A percentile compares a stretch with the other conserved stretches of the same genome.
Conservation (phyloP, 2,329 filamentous ascomycete species). For the Xylaria sp. region DNA sequence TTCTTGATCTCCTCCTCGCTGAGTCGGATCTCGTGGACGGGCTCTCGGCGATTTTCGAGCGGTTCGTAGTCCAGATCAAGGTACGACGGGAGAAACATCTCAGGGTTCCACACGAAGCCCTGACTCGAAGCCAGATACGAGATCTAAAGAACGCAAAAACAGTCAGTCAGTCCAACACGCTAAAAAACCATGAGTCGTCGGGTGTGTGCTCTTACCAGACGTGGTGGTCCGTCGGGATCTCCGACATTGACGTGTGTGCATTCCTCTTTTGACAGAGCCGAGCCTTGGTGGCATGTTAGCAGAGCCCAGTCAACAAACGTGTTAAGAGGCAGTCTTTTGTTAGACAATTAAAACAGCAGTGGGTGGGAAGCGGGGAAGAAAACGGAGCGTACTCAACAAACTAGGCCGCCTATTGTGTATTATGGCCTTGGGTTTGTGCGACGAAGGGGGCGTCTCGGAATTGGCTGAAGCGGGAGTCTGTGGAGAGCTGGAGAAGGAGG, state of each 20-base stretch:
- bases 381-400: constrained; percentile 49
- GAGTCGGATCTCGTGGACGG: constrained; percentile 70
- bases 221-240: constrained; percentile 64
- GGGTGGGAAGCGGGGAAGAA: not conserved
- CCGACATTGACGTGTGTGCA: constrained; percentile 78
- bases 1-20: constrained; percentile 70
- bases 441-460: constrained; percentile 38
- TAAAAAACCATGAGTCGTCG: not conserved
- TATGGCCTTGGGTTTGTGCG: constrained; percentile 39
- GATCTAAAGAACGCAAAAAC: constrained; percentile 46
- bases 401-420: constrained; percentile 54
- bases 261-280: constrained; percentile 66
- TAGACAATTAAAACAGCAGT: constrained; percentile 6
- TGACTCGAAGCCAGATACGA: constrained; percentile 75
- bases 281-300: constrained; percentile 44
- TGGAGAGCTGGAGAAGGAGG: constrained; percentile 53
- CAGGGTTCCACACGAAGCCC: constrained; percentile 79
- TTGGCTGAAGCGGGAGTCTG: constrained; percentile 40
- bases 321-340: not conserved
- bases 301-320: constrained; percentile 11
- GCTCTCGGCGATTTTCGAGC: constrained; percentile 69
- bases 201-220: constrained; percentile 51
- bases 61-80: constrained; percentile 69
- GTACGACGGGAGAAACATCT: constrained; percentile 77
- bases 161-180: constrained; percentile 19